Evolutionary conservation across 129 eudicot genomes (phyloP).

Genomic region (Oenanthe sinensis): DNA sequence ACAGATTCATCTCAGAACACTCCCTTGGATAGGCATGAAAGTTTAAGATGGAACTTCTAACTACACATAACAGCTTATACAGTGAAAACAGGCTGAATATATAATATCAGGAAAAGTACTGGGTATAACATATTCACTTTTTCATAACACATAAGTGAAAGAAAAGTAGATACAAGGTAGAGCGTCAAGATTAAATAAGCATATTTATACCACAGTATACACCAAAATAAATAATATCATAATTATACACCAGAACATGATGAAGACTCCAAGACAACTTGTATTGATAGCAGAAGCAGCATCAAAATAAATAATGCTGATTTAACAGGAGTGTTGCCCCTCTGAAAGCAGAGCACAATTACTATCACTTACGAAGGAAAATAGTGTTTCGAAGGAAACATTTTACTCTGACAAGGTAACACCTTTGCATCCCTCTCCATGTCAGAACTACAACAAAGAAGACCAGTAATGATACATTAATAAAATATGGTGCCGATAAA

Average conservation of each 20-base stretch:
- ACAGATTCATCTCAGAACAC: background rate
- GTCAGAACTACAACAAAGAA: slow-evolving; percentile 22
- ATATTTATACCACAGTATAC: background rate
- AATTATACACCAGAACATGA: background rate
- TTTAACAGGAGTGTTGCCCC: background rate
- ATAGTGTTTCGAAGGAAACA: slow-evolving; percentile 22
- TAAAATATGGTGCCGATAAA: background rate
- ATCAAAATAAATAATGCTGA: background rate
- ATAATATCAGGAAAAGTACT: background rate
- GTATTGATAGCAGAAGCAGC: background rate
- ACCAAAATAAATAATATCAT: background rate
- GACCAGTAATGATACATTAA: slow-evolving; percentile 6
- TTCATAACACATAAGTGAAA: background rate
- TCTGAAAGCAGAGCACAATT: background rate
- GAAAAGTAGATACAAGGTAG: background rate
- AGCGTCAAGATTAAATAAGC: background rate
- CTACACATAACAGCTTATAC: background rate
- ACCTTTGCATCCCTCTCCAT: slow-evolving; percentile 26
- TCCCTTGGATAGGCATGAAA: background rate
- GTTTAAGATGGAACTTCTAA: background rate
- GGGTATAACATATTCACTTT: background rate
- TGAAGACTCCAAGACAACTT: background rate
- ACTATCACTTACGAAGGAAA: slow-evolving; percentile 61
- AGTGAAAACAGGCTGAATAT: background rate
- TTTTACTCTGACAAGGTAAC: slow-evolving; percentile 16